Evolutionary conservation across 257 asterid species (phyloP).

Genomic region (Agastache rugosa): DNA sequence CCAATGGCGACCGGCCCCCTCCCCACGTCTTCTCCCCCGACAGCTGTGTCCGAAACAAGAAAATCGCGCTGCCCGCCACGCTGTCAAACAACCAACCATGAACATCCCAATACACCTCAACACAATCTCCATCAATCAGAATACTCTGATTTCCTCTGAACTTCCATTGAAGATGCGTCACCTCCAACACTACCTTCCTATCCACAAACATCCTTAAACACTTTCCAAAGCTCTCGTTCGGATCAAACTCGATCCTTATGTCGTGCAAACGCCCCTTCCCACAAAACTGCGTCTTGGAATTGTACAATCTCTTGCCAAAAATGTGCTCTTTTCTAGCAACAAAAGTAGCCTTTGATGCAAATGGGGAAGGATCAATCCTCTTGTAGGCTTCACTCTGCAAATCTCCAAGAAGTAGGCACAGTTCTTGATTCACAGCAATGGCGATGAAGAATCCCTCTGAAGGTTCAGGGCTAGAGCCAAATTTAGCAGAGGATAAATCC

Average conservation of each 20-base stretch:
- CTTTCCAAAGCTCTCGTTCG: constrained; percentile 45
- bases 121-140: constrained; percentile 65
- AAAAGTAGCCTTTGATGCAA: constrained; percentile 44
- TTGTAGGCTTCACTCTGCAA: constrained; percentile 45
- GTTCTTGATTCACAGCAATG: constrained; percentile 55
- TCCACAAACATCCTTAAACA: constrained; percentile 55
- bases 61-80: constrained; percentile 58
- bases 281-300: constrained; percentile 56
- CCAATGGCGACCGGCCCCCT: constrained; percentile 5
- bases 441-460: constrained; percentile 61
- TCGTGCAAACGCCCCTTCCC: constrained; percentile 58
- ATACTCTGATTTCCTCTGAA: constrained; percentile 69
- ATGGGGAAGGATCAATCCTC: constrained; percentile 42
- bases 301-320: constrained; percentile 57
- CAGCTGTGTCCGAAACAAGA: constrained; percentile 55
- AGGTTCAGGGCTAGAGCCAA: constrained; percentile 75
- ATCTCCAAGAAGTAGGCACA: constrained; percentile 62
- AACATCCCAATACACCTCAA: constrained; percentile 80
- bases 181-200: constrained; percentile 50
- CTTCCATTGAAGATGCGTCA: constrained; percentile 67
- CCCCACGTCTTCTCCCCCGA: constrained; percentile 35
- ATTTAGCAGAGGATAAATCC: constrained; percentile 75
- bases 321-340: constrained; percentile 63
- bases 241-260: constrained; percentile 58
- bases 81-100: constrained; percentile 69